Evolutionary conservation across 2,329 filamentous ascomycete genomes (phyloP).

Genomic region (Fonsecaea pugnacius): DNA sequence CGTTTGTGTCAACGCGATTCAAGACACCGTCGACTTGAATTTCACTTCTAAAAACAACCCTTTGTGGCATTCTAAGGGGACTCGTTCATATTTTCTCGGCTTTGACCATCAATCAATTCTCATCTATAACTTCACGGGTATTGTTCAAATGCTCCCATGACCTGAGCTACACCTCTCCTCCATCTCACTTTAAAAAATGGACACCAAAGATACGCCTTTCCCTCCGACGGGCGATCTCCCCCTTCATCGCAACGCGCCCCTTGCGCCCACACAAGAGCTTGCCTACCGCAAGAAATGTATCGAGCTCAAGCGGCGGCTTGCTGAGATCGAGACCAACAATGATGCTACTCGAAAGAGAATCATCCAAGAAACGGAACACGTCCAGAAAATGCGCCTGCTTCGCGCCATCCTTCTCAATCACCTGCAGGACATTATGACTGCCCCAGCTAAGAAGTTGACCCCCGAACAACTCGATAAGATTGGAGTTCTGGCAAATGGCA

Average conservation of each 20-base stretch:
- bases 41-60: background rate
- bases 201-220: conserved; percentile 35
- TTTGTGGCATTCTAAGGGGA: background rate
- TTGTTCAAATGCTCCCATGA: background rate
- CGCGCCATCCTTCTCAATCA: conserved; percentile 76
- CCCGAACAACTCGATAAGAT: conserved; percentile 71
- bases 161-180: background rate
- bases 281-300: conserved; percentile 97
- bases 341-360: conserved; percentile 80
- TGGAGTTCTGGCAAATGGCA: conserved; percentile 43
- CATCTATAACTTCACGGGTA: background rate
- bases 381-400: conserved; percentile 90
- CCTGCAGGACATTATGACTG: conserved; percentile 57
- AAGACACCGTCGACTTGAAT: background rate
- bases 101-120: background rate
- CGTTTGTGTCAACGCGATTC: background rate
- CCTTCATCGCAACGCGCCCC: conserved; percentile 44
- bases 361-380: conserved; percentile 76
- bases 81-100: background rate
- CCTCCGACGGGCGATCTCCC: conserved; percentile 32
- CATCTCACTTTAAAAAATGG: conserved; percentile 26
- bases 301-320: conserved; percentile 86
- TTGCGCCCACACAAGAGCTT: conserved; percentile 89
- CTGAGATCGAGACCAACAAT: conserved; percentile 90
- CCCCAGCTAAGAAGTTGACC: conserved; percentile 70